phyloP scores from a whole-genome alignment of 2,329 filamentous ascomycete species.

The Chaetothyriales sp. region DNA sequence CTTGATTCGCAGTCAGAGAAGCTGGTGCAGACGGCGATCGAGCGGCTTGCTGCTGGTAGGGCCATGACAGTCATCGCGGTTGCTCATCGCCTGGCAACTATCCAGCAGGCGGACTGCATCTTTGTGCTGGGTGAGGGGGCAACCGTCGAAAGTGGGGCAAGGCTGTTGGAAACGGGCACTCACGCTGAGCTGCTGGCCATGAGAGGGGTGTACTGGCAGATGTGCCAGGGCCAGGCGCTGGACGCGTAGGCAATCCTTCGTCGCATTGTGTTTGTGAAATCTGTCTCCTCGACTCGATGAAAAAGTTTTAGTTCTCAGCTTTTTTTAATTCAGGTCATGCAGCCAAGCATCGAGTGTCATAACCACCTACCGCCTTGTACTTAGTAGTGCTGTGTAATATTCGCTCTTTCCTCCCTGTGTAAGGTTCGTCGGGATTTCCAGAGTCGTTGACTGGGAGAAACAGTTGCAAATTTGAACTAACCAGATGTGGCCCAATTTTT shows the following conservation, averaged over 20 bases:
- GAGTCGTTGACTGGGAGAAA: too few species aligned
- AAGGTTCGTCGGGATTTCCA: too few species aligned
- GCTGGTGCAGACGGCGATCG: constrained; percentile 53
- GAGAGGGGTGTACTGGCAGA: constrained; percentile 38
- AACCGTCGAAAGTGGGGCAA: constrained; percentile 19
- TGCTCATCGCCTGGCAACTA: constrained; percentile 60
- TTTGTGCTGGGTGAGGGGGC: constrained; percentile 56
- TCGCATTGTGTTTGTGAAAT: too few species aligned
- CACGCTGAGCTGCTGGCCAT: constrained; percentile 42
- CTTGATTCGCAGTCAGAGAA: constrained; percentile 53
- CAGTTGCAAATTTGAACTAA: too few species aligned
- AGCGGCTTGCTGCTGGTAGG: constrained; percentile 39
- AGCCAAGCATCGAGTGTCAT: too few species aligned
- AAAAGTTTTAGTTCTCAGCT: too few species aligned
- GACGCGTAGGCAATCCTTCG: constrained; percentile 12
- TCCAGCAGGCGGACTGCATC: constrained; percentile 66
- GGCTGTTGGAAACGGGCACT: constrained; percentile 45
- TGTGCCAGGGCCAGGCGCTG: constrained; percentile 23
- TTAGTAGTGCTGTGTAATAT: too few species aligned
- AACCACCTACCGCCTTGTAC: too few species aligned
- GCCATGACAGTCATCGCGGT: constrained; percentile 55
- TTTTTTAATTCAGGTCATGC: too few species aligned
- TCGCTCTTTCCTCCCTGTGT: too few species aligned
- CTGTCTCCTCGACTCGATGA: too few species aligned
- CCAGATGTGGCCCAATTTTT: too few species aligned